These are phyloP conservation scores for Acacia concinna DNA, from an alignment of 331 rosid species.

Conservation along the genomic window DNA sequence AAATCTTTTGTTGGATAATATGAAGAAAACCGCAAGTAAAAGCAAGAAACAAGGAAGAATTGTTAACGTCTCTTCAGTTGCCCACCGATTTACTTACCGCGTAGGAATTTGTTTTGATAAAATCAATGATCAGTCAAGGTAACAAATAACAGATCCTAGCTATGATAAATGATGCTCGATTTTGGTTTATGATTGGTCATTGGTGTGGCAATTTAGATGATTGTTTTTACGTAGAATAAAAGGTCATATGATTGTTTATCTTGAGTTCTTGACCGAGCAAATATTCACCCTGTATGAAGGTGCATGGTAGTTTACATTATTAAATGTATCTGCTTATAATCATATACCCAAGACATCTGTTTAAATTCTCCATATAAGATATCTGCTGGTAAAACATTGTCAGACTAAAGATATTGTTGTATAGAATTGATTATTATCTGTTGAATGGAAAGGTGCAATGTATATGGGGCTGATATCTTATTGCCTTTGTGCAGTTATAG, in stretches of 20 bases:
- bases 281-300: not conserved
- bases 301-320: not conserved
- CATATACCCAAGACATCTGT: not conserved
- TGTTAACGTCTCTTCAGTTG: slow-evolving; percentile 75
- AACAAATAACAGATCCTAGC: slow-evolving; percentile 22
- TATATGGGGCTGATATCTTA: slow-evolving; percentile 3
- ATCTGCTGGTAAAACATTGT: slow-evolving; percentile 17
- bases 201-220: not conserved
- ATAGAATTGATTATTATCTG: slow-evolving; percentile 1
- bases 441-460: not conserved
- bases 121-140: slow-evolving; percentile 70
- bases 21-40: slow-evolving; percentile 72
- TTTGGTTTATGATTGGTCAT: not conserved
- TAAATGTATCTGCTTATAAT: not conserved
- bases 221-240: not conserved
- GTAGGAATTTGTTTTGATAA: slow-evolving; percentile 79
- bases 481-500: slow-evolving; percentile 40
- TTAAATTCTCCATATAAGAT: not conserved
- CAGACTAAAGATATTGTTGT: not conserved
- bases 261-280: not conserved
- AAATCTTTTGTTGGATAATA: slow-evolving; percentile 71
- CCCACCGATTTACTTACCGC: slow-evolving; percentile 62
- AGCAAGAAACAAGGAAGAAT: slow-evolving; percentile 79
- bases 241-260: not conserved
- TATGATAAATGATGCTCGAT: not conserved